These are phyloP conservation scores for Hypoxylon sp. DNA, from an alignment of 2,329 filamentous ascomycete genomes.

Conservation along the genomic window DNA sequence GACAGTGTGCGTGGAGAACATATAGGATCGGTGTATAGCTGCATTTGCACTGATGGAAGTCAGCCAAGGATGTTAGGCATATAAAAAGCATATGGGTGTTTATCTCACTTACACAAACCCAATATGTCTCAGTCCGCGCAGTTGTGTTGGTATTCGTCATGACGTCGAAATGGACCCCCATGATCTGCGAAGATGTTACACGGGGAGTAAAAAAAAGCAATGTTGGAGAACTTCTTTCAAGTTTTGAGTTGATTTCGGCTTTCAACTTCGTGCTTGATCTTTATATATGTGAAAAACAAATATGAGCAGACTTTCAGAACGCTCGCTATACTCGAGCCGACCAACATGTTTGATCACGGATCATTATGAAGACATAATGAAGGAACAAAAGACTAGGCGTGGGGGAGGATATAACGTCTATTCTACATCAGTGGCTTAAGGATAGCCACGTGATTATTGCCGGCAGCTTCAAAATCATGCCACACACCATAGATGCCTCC, in stretches of 20 bases:
- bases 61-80: not conserved
- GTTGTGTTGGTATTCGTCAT: not conserved
- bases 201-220: not conserved
- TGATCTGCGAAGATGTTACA: not conserved
- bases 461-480: constrained; percentile 4
- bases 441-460: constrained; percentile 2
- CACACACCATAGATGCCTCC: constrained; percentile 7
- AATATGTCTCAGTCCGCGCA: not conserved
- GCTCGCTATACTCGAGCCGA: not conserved
- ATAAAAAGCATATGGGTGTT: not conserved
- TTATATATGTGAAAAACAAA: not conserved
- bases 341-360: not conserved
- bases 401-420: constrained; percentile 4
- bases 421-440: constrained; percentile 8
- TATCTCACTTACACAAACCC: constrained; percentile 6
- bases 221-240: not conserved
- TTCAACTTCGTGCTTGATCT: not conserved
- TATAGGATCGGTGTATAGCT: not conserved
- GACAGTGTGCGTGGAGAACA: not conserved
- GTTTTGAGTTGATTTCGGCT: not conserved
- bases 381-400: not conserved
- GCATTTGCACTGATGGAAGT: constrained; percentile 8
- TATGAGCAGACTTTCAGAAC: not conserved
- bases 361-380: not conserved
- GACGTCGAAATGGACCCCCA: not conserved